Percentiles rank a stretch among this genome's conserved stretches.
These are phyloP conservation scores for Ganoderma meredithae DNA, from an alignment of 1,284 basidiomycete genomes.

Conservation along the genomic window DNA sequence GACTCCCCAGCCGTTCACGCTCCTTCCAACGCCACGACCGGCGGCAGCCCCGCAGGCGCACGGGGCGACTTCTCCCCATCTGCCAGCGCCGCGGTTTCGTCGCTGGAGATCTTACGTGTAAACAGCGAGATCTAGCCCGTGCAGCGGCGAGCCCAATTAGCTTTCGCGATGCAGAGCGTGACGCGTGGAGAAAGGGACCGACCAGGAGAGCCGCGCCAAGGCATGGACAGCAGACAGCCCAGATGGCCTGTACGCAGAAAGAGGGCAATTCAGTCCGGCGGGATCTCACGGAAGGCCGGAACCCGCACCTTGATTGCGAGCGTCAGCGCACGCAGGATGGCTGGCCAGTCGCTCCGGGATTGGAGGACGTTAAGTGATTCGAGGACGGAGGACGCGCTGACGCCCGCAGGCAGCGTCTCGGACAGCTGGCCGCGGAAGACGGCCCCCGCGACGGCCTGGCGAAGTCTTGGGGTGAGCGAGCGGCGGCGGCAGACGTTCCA, in stretches of 20 bases:
- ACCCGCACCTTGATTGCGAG: constrained; percentile 43
- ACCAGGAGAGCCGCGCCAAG: constrained; percentile 46
- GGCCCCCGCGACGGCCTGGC: constrained; percentile 76
- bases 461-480: constrained; percentile 13
- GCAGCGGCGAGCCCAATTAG: constrained; percentile 24
- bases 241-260: constrained; percentile 40
- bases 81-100: constrained; percentile 23
- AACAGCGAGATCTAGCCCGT: constrained; percentile 39
- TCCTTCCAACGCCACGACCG: constrained; percentile 24
- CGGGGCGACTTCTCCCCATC: constrained; percentile 27
- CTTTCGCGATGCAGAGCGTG: neutral
- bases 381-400: constrained; percentile 63
- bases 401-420: constrained; percentile 54
- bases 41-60: constrained; percentile 6
- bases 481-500: constrained; percentile 24
- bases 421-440: constrained; percentile 67
- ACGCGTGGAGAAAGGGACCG: constrained; percentile 31
- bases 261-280: constrained; percentile 18
- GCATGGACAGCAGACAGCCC: constrained; percentile 46
- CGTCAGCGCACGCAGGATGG: constrained; percentile 39
- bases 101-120: constrained; percentile 37
- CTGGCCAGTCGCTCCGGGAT: constrained; percentile 45
- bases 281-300: constrained; percentile 22
- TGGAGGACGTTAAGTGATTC: constrained; percentile 54
- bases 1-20: constrained; percentile 27